These are phyloP conservation scores for Hysterium pulicare DNA, from an alignment of 2,329 filamentous ascomycete species.

Conservation along the genomic window DNA sequence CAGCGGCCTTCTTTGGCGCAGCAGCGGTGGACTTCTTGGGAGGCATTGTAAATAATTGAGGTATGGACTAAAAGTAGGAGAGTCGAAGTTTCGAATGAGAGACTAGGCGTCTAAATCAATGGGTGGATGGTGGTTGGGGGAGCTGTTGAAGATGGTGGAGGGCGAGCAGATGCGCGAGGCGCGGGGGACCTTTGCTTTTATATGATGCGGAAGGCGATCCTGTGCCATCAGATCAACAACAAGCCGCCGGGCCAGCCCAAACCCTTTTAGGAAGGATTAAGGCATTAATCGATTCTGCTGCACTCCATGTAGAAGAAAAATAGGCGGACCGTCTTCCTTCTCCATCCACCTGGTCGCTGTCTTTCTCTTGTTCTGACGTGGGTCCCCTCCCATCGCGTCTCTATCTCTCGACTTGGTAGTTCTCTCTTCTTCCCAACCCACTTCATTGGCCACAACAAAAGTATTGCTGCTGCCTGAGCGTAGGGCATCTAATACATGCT, in stretches of 20 bases:
- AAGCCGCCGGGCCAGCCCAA: slow-evolving; percentile 19
- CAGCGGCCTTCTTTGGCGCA: slow-evolving; percentile 56
- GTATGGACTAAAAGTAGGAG: slow-evolving; percentile 21
- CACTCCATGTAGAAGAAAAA: slow-evolving; percentile 8
- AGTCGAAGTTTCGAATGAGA: slow-evolving; percentile 32
- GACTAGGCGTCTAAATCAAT: slow-evolving; percentile 19
- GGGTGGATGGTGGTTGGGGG: slow-evolving; percentile 15
- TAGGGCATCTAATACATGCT: slow-evolving; percentile 4
- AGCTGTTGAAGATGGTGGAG: slow-evolving; percentile 23
- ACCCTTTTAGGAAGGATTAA: slow-evolving; percentile 30
- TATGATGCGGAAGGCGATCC: slow-evolving; percentile 26
- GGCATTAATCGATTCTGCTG: slow-evolving; percentile 21
- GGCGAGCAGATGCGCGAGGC: slow-evolving; percentile 23
- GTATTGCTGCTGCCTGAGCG: slow-evolving; percentile 8
- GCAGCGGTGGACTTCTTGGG: slow-evolving; percentile 60
- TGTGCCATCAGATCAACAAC: slow-evolving; percentile 29
- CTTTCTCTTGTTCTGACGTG: slow-evolving; percentile 4
- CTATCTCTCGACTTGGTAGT: slow-evolving; percentile 6
- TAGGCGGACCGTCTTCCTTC: slow-evolving; percentile 7
- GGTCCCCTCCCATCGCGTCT: neutral
- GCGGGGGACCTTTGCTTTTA: slow-evolving; percentile 26
- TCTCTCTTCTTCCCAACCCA: neutral
- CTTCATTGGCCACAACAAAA: slow-evolving; percentile 5
- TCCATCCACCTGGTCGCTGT: slow-evolving; percentile 2
- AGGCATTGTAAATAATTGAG: slow-evolving; percentile 53